Evolutionary conservation across 2,329 filamentous ascomycete species (phyloP), one percentile per base, ranked within the genome.

Genomic region (Cephalotrichum gorgonifer): DNA sequence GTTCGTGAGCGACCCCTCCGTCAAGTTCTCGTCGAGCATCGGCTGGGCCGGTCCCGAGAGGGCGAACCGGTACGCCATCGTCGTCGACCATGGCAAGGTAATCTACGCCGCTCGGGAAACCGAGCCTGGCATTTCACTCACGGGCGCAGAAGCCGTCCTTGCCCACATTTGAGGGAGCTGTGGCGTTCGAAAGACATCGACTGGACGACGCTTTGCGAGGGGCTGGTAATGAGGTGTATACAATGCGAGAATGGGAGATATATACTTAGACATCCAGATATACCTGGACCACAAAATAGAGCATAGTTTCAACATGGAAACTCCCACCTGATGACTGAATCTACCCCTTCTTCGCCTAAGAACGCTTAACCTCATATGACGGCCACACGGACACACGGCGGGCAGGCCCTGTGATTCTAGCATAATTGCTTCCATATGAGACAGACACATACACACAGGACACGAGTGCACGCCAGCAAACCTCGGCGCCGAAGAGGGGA

Each of bases 81-180:
- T 90, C 59, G 69, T 94, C 57, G 88, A 90, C 70, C 74, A 94
- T 65, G 88, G 88, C 66, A 91, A 87, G 74, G 76, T 95, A 60
- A 74, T 71, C 60, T 94, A 94, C 66, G 85, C 86, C 52, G 86
- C 85, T 68, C 83, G 79, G 60, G 88, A 94, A 71, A 65, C 68
- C 25, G 75, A 69, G 50, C 62, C 62, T 47, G 67, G 67, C 46
- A 66, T 63, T 57, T 70, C 73, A 49, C 67, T 67, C 51, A 65
- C 75, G 22, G 71, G 75, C 47, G 76, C 74, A 49, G 72, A 78
- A 52, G 73, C 67, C 51, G 71, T 79, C 45, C 61, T 80, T 51
- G 63, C 73, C 49, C 75, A 75, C 64, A 64, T 79, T 55, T 80
- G 68, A 66, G 52, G 26, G 25, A 4, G n/a, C 28, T 38, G 23